Conservation (phyloP, 805 yeast genomes). For the Saturnispora ahearnii region DNA sequence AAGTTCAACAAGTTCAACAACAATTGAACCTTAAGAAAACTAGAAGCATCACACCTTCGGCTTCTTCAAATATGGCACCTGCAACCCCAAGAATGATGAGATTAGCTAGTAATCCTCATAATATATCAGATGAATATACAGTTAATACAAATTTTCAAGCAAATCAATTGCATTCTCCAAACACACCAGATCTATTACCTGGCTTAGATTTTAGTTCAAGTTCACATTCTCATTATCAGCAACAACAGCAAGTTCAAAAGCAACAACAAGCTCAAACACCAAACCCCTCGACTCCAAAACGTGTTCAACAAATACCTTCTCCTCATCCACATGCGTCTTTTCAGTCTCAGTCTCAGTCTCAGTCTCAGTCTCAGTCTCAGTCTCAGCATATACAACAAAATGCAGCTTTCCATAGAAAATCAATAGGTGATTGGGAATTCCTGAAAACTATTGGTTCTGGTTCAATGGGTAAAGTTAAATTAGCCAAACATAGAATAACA, state of each 20-base stretch:
- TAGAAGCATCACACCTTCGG: background rate
- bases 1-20: background rate
- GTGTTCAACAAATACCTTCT: background rate
- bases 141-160: slow-evolving; percentile 17
- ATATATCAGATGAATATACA: slow-evolving; percentile 20
- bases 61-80: slow-evolving; percentile 34
- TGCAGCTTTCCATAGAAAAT: slow-evolving; percentile 66
- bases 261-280: slow-evolving; percentile 12
- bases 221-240: background rate
- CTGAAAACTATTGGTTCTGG: slow-evolving; percentile 96
- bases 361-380: background rate
- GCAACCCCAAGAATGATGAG: slow-evolving; percentile 67
- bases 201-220: slow-evolving; percentile 20
- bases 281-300: background rate
- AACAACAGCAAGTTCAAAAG: slow-evolving; percentile 5
- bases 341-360: background rate
- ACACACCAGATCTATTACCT: slow-evolving; percentile 15
- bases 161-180: slow-evolving; percentile 9
- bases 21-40: slow-evolving; percentile 10
- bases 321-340: background rate
- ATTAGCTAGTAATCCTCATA: slow-evolving; percentile 34
- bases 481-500: slow-evolving; percentile 79
- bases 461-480: slow-evolving; percentile 96
- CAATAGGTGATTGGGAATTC: slow-evolving; percentile 96
- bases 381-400: slow-evolving; percentile 9